phyloP scores from a whole-genome alignment of 1,284 basidiomycete genomes.

The Malassezia brasiliensis region DNA sequence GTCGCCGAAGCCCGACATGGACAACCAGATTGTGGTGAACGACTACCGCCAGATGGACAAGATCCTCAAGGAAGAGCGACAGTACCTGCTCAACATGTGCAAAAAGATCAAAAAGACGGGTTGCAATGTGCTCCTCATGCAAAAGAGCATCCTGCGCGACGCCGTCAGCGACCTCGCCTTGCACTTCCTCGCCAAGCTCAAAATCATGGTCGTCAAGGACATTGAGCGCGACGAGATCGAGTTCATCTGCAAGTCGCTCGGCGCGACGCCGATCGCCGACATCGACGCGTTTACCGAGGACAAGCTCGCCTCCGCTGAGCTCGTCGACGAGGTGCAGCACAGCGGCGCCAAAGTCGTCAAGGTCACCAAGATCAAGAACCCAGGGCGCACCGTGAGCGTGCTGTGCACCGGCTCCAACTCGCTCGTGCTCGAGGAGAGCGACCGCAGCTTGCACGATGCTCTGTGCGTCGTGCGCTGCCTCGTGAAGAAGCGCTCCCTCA shows the following conservation, averaged over 20 bases:
- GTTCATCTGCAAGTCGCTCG: conserved; percentile 87
- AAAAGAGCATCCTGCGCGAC: conserved; percentile 96
- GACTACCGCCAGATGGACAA: conserved; percentile 99
- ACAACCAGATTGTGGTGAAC: conserved; percentile 98
- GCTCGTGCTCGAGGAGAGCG: conserved; percentile 91
- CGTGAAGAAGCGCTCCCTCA: conserved; percentile 95
- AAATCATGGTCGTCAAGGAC: conserved; percentile 94
- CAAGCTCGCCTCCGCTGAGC: conserved; percentile 89
- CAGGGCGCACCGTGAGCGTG: conserved; percentile 86
- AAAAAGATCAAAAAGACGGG: conserved; percentile 99
- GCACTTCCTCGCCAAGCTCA: conserved; percentile 93
- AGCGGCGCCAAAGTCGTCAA: conserved; percentile 84
- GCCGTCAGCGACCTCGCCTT: conserved; percentile 98
- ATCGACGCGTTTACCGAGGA: conserved; percentile 98
- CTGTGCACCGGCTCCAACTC: conserved; percentile 90
- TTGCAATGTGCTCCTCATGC: conserved; percentile 95
- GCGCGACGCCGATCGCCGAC: conserved; percentile 91
- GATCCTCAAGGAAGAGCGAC: conserved; percentile 96
- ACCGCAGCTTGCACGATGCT: conserved; percentile 93
- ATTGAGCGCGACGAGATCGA: conserved; percentile 98
- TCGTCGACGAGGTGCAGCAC: conserved; percentile 81
- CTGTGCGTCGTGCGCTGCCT: conserved; percentile 95
- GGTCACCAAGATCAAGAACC: conserved; percentile 89
- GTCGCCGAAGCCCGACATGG: conserved; percentile 98
- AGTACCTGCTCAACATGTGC: conserved; percentile 95